Evolutionary conservation across 1,284 basidiomycete species (phyloP), one percentile per base, ranked within the genome.

Genomic region (Cutaneotrichosporon cavernicola): DNA sequence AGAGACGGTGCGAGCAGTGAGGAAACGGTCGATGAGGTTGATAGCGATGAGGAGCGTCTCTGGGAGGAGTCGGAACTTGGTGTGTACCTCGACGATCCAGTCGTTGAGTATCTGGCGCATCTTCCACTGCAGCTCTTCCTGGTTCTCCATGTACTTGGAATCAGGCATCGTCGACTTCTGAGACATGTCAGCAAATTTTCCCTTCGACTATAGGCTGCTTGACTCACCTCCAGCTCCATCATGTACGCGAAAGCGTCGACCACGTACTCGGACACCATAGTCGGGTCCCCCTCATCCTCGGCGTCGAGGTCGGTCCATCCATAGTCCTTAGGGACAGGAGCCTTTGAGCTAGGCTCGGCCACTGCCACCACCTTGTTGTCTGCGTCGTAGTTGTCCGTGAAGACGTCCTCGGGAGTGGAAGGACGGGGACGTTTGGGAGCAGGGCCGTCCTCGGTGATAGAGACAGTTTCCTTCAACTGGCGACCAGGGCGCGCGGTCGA

Each of bases 211-310:
- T 6, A 2, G 34, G 16, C 1, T 13, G 60, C 86, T 80, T 67
- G 16, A 79, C 82, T 71, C 67, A 86, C 84, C 81, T 87, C 85
- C 64, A 86, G 78, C 68, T 87, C 82, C 77, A 90, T 90, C 82
- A 98, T 87, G 83, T 99, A 98, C 59, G 89, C 83, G 81, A 97
- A 97, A 65, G 98, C 96, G 68, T 98, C 97, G 31, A 85, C 84
- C 61, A 97, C 95, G 76, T 99, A 99, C 81, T 98, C 93, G 81
- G 89, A 90, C 66, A 97, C 95, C 95, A 98, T 98, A 65, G 91
- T 82, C 16, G 95, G 95, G 77, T 99, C 96, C 64, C 94, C 92
- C n/a, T 82, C 85, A 76, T 99, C 96, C 63, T 94, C 95, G 4
- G 88, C 89, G 73, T 98, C 96, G 21, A 98, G 85, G 76, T 98